phyloP scores from a whole-genome alignment of 257 asterid genomes.

The Solanum neorickii region DNA sequence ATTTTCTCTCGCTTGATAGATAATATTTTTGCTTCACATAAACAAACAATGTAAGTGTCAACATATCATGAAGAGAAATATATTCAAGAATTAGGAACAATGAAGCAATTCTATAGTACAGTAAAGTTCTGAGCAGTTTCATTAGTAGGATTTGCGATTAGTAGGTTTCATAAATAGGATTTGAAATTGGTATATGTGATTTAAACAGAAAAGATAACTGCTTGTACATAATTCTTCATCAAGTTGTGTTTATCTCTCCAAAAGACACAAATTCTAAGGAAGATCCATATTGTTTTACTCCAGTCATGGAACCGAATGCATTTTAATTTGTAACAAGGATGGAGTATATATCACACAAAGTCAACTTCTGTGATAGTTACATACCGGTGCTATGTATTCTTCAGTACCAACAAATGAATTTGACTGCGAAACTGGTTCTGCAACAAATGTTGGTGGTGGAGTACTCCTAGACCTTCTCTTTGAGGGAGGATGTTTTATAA shows the following conservation, averaged over 20 bases:
- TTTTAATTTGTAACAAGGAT: background rate
- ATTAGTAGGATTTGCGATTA: background rate
- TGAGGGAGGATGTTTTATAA: slow-evolving; percentile 53
- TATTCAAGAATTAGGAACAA: background rate
- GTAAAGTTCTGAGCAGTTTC: background rate
- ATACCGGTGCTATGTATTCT: slow-evolving; percentile 97
- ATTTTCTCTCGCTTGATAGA: background rate
- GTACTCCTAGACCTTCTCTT: slow-evolving; percentile 59
- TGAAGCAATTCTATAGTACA: background rate
- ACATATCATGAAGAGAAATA: background rate
- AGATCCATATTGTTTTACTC: background rate
- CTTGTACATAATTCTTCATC: background rate
- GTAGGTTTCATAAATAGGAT: background rate
- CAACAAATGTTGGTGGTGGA: slow-evolving; percentile 73
- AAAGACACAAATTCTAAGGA: background rate
- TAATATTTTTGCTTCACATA: background rate
- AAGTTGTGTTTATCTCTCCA: background rate
- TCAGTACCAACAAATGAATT: slow-evolving; percentile 98
- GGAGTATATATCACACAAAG: background rate
- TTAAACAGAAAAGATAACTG: background rate
- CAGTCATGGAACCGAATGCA: background rate
- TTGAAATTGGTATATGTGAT: background rate
- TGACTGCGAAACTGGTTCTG: slow-evolving; percentile 84
- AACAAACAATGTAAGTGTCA: background rate
- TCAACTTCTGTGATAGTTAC: background rate